Base-by-base conservation (phyloP, 805 yeast genomes). In the Schwanniomyces yamadae region DNA sequence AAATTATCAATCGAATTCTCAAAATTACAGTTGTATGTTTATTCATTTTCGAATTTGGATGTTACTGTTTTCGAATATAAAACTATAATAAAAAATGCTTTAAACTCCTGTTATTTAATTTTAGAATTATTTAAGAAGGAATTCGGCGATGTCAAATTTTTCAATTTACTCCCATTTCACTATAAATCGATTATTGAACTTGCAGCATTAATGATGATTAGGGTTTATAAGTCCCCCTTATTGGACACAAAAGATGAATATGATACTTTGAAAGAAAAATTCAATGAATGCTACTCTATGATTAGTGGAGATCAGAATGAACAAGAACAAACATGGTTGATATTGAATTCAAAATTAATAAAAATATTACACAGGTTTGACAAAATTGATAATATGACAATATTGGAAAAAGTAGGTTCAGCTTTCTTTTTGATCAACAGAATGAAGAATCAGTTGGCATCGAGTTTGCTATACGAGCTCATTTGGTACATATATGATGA, bases 161-260 rank as follows among this genome's bases (percentile, higher is more conserved):
- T 38, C n/a, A 54, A 55, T 39, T 66, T 45, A 32, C 43, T 66
- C n/a, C 73, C 74, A 2, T 53, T 68, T 23, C 70, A 68, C 47
- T 64, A 55, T 41, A 63, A 59, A 31, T 66, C 66, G 39, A 58
- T 66, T 12, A 42, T 67, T 16, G 70, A 66, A 32, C 53, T 63
- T 39, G 55, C 56, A 4, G 38, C 57, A 1, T 52, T 64, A 29
- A 40, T 61, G 4, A 41, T 66, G 49, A 37, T 64, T 33, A 54
- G 64, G 33, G 48, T 64, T 9, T 59, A 40, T 44, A 55, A 57
- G 40, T 55, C 63, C 9, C 66, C 67, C 13, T 44, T 61, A 4
- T 47, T 63, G 27, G 50, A 48, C 31, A 34, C 48, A 1, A 42
- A 49, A 3, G 39, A 45, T 14, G 61, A 61, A 25, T 61, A 61